phyloP scores from a whole-genome alignment of 176 grass and related monocot species.

The Aegilops tauschii region DNA sequence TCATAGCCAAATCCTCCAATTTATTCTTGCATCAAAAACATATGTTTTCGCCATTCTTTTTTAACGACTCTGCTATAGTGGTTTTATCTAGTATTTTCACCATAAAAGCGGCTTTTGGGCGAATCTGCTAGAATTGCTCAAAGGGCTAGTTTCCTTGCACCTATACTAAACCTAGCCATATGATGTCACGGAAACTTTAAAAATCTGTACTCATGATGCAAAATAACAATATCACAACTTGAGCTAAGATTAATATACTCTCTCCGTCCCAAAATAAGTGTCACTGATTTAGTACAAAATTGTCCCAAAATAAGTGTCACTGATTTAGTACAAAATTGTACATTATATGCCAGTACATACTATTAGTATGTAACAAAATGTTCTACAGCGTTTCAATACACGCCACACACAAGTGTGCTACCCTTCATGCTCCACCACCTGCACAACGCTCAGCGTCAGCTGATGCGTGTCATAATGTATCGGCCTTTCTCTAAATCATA shows the following conservation, averaged over 20 bases:
- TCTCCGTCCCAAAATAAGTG: too few species aligned
- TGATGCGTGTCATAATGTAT: constrained; percentile 74
- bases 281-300: neutral
- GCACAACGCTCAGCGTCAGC: constrained; percentile 38
- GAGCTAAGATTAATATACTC: neutral
- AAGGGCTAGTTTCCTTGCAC: too few species aligned
- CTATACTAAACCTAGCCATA: too few species aligned
- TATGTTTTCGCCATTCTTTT: too few species aligned
- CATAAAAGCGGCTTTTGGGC: too few species aligned
- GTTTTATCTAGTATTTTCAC: too few species aligned
- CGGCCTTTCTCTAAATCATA: constrained; percentile 94
- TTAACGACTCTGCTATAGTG: too few species aligned
- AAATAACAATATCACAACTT: neutral
- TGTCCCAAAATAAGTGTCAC: neutral
- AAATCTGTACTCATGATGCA: neutral
- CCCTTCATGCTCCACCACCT: constrained; percentile 16
- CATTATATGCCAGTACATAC: constrained; percentile 16
- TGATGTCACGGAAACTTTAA: too few species aligned
- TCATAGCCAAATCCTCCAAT: too few species aligned
- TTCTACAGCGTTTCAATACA: constrained; percentile 29
- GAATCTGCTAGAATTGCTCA: too few species aligned
- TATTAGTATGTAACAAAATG: constrained; percentile 19
- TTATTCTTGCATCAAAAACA: too few species aligned
- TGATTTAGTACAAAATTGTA: neutral
- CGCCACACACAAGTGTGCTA: constrained; percentile 20